phyloP scores from a whole-genome alignment of 257 asterid species.

The Handroanthus guayacan region DNA sequence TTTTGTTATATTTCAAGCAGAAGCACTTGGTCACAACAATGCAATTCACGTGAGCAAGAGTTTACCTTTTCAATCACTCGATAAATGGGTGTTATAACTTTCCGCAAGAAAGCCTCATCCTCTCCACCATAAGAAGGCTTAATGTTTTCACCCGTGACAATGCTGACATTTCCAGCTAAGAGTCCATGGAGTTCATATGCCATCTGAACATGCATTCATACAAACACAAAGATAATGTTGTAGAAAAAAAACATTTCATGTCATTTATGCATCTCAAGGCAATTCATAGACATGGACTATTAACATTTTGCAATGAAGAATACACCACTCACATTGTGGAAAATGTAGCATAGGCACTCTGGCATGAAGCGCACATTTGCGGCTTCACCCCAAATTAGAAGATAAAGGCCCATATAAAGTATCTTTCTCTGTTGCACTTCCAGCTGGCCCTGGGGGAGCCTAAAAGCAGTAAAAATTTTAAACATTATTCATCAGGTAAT shows the following conservation, averaged over 20 bases:
- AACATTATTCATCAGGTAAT: constrained; percentile 26
- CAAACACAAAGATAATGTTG: constrained; percentile 14
- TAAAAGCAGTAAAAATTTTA: constrained; percentile 38
- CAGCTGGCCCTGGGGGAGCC: constrained; percentile 86
- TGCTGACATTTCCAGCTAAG: constrained; percentile 97
- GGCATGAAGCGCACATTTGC: constrained; percentile 97
- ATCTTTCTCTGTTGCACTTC: constrained; percentile 93
- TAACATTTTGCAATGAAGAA: constrained; percentile 33
- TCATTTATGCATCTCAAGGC: constrained; percentile 1
- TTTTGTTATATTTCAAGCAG: constrained; percentile 34
- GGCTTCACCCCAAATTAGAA: constrained; percentile 99
- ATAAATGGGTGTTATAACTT: constrained; percentile 90
- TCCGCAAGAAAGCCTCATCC: constrained; percentile 85
- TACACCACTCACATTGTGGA: constrained; percentile 80
- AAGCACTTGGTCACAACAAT: constrained; percentile 16
- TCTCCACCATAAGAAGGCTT: constrained; percentile 99
- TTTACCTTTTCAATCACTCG: constrained; percentile 88
- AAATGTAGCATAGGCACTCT: constrained; percentile 97
- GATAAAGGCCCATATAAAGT: constrained; percentile 97
- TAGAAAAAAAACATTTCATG: constrained; percentile 21
- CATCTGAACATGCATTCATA: constrained; percentile 65
- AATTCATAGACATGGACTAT: constrained; percentile 25
- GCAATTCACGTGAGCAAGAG: constrained; percentile 27
- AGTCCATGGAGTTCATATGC: constrained; percentile 99
- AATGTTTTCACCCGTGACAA: constrained; percentile 97